A percentile compares a stretch with the other conserved stretches of the same genome.
Evolutionary conservation across 164 flowering plant genomes (phyloP).

Genomic region (Platanus orientalis): DNA sequence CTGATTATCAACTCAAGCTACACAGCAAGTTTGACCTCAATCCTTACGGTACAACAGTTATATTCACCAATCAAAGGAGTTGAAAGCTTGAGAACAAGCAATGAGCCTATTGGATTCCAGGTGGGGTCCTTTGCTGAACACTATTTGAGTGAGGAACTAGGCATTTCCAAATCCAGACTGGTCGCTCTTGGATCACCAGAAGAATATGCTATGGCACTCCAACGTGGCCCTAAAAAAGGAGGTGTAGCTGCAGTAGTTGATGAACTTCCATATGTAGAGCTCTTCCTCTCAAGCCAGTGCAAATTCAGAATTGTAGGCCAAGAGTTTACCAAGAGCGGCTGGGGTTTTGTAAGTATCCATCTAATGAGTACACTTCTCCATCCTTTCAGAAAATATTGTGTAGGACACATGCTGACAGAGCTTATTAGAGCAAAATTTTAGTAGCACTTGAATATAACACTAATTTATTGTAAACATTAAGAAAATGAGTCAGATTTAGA

Average conservation of each 20-base stretch:
- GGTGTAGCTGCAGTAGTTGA: slow-evolving; percentile 55
- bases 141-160: slow-evolving; percentile 41
- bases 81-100: slow-evolving; percentile 34
- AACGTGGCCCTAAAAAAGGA: slow-evolving; percentile 34
- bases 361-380: neutral
- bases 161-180: slow-evolving; percentile 38
- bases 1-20: slow-evolving; percentile 35
- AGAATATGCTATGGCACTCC: slow-evolving; percentile 41
- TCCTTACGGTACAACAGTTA: slow-evolving; percentile 39
- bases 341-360: slow-evolving; percentile 64
- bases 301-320: slow-evolving; percentile 40
- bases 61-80: slow-evolving; percentile 49
- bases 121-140: slow-evolving; percentile 47
- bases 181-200: slow-evolving; percentile 44
- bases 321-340: slow-evolving; percentile 50
- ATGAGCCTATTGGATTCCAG: slow-evolving; percentile 46
- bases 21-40: slow-evolving; percentile 44
- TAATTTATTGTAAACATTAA: slow-evolving; percentile 15
- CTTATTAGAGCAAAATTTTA: no score
- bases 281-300: slow-evolving; percentile 47
- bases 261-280: slow-evolving; percentile 49
- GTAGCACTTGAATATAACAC: no score
- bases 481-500: slow-evolving; percentile 20
- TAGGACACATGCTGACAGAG: neutral
- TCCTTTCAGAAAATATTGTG: neutral